Evolutionary conservation across 2,329 filamentous ascomycete genomes (phyloP).

Genomic region (Microdochium trichocladiopsis): DNA sequence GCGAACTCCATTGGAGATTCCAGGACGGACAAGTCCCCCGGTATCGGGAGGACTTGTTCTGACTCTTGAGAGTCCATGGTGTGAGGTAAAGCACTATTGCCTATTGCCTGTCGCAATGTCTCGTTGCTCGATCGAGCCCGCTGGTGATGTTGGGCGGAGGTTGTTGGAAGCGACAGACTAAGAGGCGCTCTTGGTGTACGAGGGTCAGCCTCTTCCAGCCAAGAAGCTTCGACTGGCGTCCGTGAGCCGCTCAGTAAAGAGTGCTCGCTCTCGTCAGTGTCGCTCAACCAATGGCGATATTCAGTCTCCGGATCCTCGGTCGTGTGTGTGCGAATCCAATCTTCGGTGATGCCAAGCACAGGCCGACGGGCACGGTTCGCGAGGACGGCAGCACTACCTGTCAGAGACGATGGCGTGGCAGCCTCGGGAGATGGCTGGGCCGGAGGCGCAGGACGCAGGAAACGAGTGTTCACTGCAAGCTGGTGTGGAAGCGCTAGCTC

Average conservation of each 20-base stretch:
- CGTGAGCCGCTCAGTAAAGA: slow-evolving; percentile 66
- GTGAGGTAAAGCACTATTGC: slow-evolving; percentile 13
- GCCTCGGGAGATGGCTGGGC: background rate
- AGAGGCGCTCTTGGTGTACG: slow-evolving; percentile 38
- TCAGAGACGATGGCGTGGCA: slow-evolving; percentile 21
- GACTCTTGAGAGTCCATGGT: slow-evolving; percentile 5
- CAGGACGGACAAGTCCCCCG: slow-evolving; percentile 16
- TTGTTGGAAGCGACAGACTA: slow-evolving; percentile 17
- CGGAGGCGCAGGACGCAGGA: slow-evolving; percentile 47
- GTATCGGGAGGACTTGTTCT: slow-evolving; percentile 5
- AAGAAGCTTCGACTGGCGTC: slow-evolving; percentile 37
- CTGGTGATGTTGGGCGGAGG: slow-evolving; percentile 21
- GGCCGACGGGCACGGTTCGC: slow-evolving; percentile 55
- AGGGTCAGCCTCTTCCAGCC: slow-evolving; percentile 40
- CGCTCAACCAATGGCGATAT: slow-evolving; percentile 76
- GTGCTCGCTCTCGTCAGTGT: slow-evolving; percentile 67
- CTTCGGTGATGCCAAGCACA: slow-evolving; percentile 62
- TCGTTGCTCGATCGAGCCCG: slow-evolving; percentile 47
- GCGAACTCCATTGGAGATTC: slow-evolving; percentile 17
- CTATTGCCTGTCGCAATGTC: slow-evolving; percentile 38
- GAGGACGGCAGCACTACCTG: slow-evolving; percentile 50
- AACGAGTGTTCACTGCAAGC: slow-evolving; percentile 55
- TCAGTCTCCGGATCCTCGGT: slow-evolving; percentile 63
- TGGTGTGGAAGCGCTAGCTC: slow-evolving; percentile 47
- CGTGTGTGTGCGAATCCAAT: slow-evolving; percentile 84